phyloP scores from a whole-genome alignment of 306 rosid species.

The Gastrolobium villosum region DNA sequence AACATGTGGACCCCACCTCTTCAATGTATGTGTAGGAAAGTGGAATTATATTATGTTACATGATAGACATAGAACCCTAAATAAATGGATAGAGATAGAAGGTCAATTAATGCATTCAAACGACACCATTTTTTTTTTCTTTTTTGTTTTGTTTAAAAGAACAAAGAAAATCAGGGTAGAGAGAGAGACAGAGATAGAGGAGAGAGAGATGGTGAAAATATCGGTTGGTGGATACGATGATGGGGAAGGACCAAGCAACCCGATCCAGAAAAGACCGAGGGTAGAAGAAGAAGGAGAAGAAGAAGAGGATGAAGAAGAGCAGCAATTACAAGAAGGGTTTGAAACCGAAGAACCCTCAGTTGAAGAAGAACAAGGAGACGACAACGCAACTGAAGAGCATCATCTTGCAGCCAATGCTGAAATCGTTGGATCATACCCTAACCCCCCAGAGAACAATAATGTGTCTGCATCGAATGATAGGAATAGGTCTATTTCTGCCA shows the following conservation, averaged over 20 bases:
- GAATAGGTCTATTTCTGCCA: slow-evolving; percentile 49
- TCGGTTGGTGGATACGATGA: slow-evolving; percentile 73
- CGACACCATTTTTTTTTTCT: no score
- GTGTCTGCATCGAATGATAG: neutral
- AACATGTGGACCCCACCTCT: no score
- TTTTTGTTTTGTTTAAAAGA: no score
- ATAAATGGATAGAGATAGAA: no score
- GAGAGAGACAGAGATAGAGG: neutral
- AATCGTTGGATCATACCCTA: slow-evolving; percentile 25
- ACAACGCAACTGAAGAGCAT: slow-evolving; percentile 11
- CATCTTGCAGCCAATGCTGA: neutral
- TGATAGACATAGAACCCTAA: no score
- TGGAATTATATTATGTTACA: no score
- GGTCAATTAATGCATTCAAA: no score
- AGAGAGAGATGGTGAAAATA: slow-evolving; percentile 62
- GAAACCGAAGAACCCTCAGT: slow-evolving; percentile 37
- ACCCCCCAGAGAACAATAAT: neutral
- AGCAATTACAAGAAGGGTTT: neutral
- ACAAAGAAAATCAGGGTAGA: no score
- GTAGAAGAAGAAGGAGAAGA: neutral
- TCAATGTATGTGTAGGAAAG: no score
- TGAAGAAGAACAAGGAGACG: slow-evolving; percentile 15
- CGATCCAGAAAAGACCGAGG: slow-evolving; percentile 54
- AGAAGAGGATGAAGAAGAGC: neutral
- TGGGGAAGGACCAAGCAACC: slow-evolving; percentile 70